Base-by-base conservation (phyloP, 768 basidiomycete genomes). In the Chlorophyllum brunneum region DNA sequence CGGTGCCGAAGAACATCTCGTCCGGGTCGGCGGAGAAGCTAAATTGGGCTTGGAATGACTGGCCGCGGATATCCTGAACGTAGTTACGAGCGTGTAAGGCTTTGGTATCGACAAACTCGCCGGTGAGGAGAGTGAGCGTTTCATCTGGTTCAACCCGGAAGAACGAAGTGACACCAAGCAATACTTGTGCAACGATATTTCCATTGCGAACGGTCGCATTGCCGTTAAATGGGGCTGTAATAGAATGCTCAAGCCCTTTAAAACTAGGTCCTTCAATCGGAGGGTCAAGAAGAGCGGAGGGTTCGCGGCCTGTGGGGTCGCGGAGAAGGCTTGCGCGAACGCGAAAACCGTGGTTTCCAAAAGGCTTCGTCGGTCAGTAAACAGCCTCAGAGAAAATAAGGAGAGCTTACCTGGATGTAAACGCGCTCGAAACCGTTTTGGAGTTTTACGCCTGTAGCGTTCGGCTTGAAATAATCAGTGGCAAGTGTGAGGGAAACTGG, bases 351-450 rank as follows among this genome's bases (percentile, higher is more conserved):
- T 70, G 62, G 38, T 66, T 65, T n/a, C 69, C 69, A 48, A 64
- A 70, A 10, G 69, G 69, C 68, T 69, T 37, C n/a, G 31, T n/a
- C 27, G 27, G 33, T 51, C 10, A 43, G 29, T 27, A 6, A 48
- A 24, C 34, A 23, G 23, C 31, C 13, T 30, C 8, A 34, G 34
- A 45, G 20, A 49, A 23, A n/a, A 18, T 26, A 11, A 6, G 38
- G 26, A 51, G 51, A 10, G 22, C 16, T 38, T 38, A 65, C 68
- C 59, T 70, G 69, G 13, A 70, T 60, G 42, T 64, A 68, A 16
- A 71, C 61, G 6, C 62, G 60, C 58, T 68, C 64, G 45, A 69
- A 71, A 6, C 63, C 67, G 56, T 71, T 67, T 51, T 70, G 67
- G 27, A 68, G 52, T 40, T 69, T 66, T 30, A 72, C 65, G 8